These are phyloP conservation scores for Debaryomyces udenii DNA, from an alignment of 1,139 yeast species.

Conservation along the genomic window DNA sequence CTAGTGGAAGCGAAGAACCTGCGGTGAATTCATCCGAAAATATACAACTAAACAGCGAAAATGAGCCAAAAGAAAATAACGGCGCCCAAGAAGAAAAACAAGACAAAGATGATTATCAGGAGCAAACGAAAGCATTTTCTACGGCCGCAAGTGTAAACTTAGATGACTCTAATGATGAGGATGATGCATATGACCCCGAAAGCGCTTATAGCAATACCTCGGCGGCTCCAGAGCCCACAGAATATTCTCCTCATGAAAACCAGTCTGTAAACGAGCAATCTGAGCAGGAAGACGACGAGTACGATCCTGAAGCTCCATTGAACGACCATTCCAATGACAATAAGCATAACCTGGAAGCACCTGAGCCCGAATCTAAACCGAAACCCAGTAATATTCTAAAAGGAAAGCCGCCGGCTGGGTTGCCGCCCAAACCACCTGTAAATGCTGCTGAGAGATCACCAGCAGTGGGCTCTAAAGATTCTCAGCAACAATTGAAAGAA, in stretches of 20 bases:
- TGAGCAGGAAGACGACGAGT: constrained; percentile 17
- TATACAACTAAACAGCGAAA: neutral
- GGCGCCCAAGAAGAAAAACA: neutral
- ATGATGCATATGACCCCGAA: constrained; percentile 8
- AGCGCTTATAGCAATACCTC: constrained; percentile 8
- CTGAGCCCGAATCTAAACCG: constrained; percentile 13
- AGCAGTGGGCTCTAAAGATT: constrained; percentile 11
- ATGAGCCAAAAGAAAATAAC: constrained; percentile 1
- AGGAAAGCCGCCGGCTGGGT: constrained; percentile 20
- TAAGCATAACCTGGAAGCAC: constrained; percentile 6
- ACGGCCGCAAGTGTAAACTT: neutral
- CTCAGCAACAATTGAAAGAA: constrained; percentile 25
- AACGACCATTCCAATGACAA: constrained; percentile 1
- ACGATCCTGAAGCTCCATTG: constrained; percentile 26
- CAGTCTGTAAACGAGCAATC: constrained; percentile 3
- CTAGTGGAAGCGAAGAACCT: neutral
- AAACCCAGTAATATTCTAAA: constrained; percentile 9
- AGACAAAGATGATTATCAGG: neutral
- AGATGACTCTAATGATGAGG: constrained; percentile 8
- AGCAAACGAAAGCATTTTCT: neutral
- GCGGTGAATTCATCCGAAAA: too few species aligned
- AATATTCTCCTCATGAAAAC: neutral
- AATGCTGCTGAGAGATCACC: constrained; percentile 18
- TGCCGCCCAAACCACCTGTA: constrained; percentile 38
- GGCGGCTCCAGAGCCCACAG: constrained; percentile 1